These are phyloP conservation scores for Neonectria punicea DNA, from an alignment of 2,329 filamentous ascomycete species.

Conservation along the genomic window DNA sequence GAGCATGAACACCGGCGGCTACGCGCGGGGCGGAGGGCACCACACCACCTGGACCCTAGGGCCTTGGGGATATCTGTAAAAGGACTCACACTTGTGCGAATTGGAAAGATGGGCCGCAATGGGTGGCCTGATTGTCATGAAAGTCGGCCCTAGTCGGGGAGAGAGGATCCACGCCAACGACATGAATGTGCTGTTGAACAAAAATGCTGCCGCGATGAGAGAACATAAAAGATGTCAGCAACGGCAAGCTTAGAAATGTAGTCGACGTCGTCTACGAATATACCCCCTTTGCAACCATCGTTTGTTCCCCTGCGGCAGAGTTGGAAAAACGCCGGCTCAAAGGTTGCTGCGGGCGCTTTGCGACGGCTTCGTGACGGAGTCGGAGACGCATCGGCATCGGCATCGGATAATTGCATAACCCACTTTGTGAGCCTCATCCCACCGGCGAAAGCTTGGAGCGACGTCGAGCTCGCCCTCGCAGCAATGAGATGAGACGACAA, in stretches of 20 bases:
- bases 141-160: slow-evolving; percentile 15
- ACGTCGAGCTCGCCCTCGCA: slow-evolving; percentile 30
- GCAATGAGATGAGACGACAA: slow-evolving; percentile 37
- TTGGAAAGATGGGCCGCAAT: slow-evolving; percentile 4
- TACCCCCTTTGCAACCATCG: slow-evolving; percentile 23
- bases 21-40: slow-evolving; percentile 52
- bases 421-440: slow-evolving; percentile 30
- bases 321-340: slow-evolving; percentile 13
- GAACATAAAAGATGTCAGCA: background rate
- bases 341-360: slow-evolving; percentile 26
- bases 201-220: background rate
- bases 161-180: slow-evolving; percentile 19
- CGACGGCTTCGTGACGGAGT: slow-evolving; percentile 24
- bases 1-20: slow-evolving; percentile 68
- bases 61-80: slow-evolving; percentile 65
- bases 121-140: slow-evolving; percentile 22
- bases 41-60: slow-evolving; percentile 70
- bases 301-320: slow-evolving; percentile 5
- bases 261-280: slow-evolving; percentile 23
- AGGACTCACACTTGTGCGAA: background rate
- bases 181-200: slow-evolving; percentile 10
- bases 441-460: slow-evolving; percentile 31
- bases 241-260: slow-evolving; percentile 14
- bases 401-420: slow-evolving; percentile 48
- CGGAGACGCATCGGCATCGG: slow-evolving; percentile 24